Evolutionary conservation across 441 rosid genomes (phyloP).

Genomic region (Breynia disticha): DNA sequence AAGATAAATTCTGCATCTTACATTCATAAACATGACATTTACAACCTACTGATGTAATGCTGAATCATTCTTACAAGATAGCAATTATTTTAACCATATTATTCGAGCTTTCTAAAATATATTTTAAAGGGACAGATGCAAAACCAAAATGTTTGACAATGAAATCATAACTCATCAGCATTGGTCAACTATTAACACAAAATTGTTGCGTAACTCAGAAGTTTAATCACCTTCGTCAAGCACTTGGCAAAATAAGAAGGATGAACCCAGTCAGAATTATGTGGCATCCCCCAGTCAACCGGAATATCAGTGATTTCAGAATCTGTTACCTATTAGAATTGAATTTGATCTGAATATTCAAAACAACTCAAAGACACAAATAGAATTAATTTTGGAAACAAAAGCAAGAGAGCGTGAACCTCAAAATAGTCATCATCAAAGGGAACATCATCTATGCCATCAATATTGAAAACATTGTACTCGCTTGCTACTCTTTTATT

Average conservation of each 20-base stretch:
- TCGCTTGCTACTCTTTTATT: constrained; percentile 41
- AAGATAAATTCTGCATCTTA: constrained; percentile 1
- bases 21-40: not conserved
- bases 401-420: constrained; percentile 32
- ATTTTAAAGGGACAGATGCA: no score
- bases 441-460: constrained; percentile 33
- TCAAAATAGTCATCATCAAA: constrained; percentile 63
- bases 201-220: not conserved
- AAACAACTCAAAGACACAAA: constrained; percentile 3
- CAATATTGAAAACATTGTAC: constrained; percentile 35
- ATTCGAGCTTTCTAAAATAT: no score
- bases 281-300: constrained; percentile 88
- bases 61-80: no score
- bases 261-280: constrained; percentile 52
- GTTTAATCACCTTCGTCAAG: constrained; percentile 46
- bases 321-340: constrained; percentile 46
- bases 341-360: constrained; percentile 10
- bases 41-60: not conserved
- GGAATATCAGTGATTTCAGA: constrained; percentile 50
- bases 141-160: no score
- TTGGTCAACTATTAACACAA: not conserved
- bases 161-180: not conserved
- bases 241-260: constrained; percentile 82
- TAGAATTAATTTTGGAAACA: constrained; percentile 11
- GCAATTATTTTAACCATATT: no score